A percentile compares a stretch with the other conserved stretches of the same genome.
Conservation (phyloP, 83 land plant genomes). For the Larix sibirica region DNA sequence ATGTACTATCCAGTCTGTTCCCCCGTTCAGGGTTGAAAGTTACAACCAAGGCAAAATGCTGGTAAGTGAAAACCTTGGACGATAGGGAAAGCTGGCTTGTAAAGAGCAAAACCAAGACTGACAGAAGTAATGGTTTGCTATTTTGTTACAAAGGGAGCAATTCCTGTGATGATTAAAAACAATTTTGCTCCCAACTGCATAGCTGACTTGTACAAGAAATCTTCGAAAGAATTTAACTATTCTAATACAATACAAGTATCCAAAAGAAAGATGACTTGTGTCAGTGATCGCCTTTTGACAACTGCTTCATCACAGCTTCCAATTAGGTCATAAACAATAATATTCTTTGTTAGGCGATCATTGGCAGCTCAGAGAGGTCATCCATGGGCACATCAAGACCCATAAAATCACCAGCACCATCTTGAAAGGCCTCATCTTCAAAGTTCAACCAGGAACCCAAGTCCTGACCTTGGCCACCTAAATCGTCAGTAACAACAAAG, state of each 20-base stretch:
- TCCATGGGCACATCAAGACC: slow-evolving; percentile 97
- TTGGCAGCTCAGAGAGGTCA: slow-evolving; percentile 75
- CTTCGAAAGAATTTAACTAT: slow-evolving; percentile 18
- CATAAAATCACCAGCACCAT: slow-evolving; percentile 50
- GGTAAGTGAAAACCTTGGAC: not conserved
- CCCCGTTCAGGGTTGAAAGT: slow-evolving; percentile 5
- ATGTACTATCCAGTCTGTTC: slow-evolving; percentile 15
- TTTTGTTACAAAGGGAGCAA: slow-evolving; percentile 21
- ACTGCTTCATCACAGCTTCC: slow-evolving; percentile 13
- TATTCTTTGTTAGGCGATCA: slow-evolving; percentile 53
- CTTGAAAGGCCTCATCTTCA: slow-evolving; percentile 58
- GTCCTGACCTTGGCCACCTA: slow-evolving; percentile 65
- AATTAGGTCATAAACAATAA: not conserved
- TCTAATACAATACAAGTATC: slow-evolving; percentile 23
- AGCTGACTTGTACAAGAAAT: slow-evolving; percentile 21
- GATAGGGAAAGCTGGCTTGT: slow-evolving; percentile 16
- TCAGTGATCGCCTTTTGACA: slow-evolving; percentile 14
- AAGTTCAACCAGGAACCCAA: slow-evolving; percentile 68
- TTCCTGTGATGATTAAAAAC: slow-evolving; percentile 14
- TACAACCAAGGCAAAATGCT: slow-evolving; percentile 10
- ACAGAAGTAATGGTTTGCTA: slow-evolving; percentile 7
- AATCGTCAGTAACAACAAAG: slow-evolving; percentile 45
- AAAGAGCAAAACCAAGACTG: slow-evolving; percentile 17
- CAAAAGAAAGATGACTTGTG: slow-evolving; percentile 9
- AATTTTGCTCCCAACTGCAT: slow-evolving; percentile 21